Base-by-base conservation (phyloP, 441 rosid species). In the Populus tomentosa region DNA sequence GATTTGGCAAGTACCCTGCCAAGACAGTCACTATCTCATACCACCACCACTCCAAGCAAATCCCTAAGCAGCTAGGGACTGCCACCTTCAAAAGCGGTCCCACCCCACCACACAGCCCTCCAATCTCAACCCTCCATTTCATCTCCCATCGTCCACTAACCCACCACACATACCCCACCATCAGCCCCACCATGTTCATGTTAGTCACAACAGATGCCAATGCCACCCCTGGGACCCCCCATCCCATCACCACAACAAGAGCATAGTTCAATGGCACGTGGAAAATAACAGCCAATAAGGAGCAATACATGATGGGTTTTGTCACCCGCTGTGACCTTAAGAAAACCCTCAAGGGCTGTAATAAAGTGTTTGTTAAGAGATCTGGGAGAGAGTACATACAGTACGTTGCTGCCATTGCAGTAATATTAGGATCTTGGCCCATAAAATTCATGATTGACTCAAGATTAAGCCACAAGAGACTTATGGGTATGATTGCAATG, bases 1-100 rank as follows among this genome's bases (percentile, higher is more conserved):
- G 99, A 69, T 92, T 85, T 14, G 89, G 87, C 83, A 95, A 81
- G 85, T 95, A 94, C 24, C 99, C 99, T 5, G 97, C 94, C 88
- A 95, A 75, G 42, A 95, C 86, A 3, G 81, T 95, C 86, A 95
- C 93, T 10, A 95, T 92, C 93, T 95, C 98, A 62, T 95, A 95
- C 99, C 99, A 94, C 99, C 98, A 95, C 99, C 99, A 95, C 89
- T 95, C 99, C 77, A 94, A 84, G 86, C 99, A 95, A 70, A 94
- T 95, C 81, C 97, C 97, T 69, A 92, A 80, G 77, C 99, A 95
- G 64, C 99, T 95, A 10, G 99, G 99, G 72, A 95, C 89, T 24
- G 99, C 98, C 88, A 95, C 81, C 80, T 76, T 87, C 95, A 92
- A 77, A 53, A 95, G 79, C 46, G 94, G 85, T 56, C 90, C 95